These are phyloP conservation scores for Ambrosiella xylebori DNA, from an alignment of 2,329 filamentous ascomycete species.

Conservation along the genomic window DNA sequence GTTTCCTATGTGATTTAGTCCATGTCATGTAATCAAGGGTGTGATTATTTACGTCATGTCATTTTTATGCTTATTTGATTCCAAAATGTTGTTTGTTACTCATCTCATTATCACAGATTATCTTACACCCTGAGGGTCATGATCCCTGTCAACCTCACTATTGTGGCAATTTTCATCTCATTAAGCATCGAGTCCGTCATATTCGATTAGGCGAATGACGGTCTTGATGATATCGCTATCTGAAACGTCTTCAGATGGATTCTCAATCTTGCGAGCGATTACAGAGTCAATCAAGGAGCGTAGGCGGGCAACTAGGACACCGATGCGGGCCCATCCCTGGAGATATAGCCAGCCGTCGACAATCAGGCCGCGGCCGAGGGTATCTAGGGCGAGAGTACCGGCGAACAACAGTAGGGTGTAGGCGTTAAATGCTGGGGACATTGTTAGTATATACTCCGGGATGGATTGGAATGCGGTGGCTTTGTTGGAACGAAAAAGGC, in stretches of 20 bases:
- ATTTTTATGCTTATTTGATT: no score
- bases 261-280: conserved; percentile 64
- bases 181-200: conserved; percentile 67
- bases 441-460: not conserved
- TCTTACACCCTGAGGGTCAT: not conserved
- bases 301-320: conserved; percentile 69
- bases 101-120: not conserved
- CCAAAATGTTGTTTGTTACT: no score
- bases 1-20: no score
- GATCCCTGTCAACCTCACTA: not conserved
- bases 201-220: conserved; percentile 67
- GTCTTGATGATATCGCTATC: conserved; percentile 54
- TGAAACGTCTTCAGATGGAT: conserved; percentile 38
- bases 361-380: conserved; percentile 66
- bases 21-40: no score
- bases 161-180: not conserved
- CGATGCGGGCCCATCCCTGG: conserved; percentile 85
- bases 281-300: conserved; percentile 75
- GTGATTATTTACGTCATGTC: no score
- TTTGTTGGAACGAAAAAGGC: not conserved
- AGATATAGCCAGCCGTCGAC: conserved; percentile 83
- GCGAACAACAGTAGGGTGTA: conserved; percentile 80
- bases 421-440: conserved; percentile 55
- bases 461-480: not conserved
- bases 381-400: conserved; percentile 71